phyloP scores from a whole-genome alignment of 768 basidiomycete genomes.

The Suillus sp. region DNA sequence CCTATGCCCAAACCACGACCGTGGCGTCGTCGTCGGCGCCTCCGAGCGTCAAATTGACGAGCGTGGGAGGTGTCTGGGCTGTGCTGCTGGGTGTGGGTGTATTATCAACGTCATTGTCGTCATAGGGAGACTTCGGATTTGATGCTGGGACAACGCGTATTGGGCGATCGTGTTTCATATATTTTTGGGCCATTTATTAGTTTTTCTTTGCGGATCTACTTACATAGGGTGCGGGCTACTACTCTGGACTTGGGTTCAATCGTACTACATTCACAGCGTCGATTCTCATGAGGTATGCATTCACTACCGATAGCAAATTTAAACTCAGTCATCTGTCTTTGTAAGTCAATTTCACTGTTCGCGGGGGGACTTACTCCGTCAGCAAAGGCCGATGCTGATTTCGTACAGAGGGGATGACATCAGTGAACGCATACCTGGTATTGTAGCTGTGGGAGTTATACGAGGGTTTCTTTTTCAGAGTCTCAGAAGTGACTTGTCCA shows the following conservation, averaged over 20 bases:
- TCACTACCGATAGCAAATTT: too few species aligned
- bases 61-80: conserved; percentile 15
- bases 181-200: neutral
- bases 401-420: too few species aligned
- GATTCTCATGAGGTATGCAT: neutral
- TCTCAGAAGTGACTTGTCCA: too few species aligned
- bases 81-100: conserved; percentile 18
- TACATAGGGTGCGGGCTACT: neutral
- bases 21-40: conserved; percentile 19
- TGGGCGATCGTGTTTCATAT: neutral
- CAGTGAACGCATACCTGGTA: too few species aligned
- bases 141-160: neutral
- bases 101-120: conserved; percentile 5
- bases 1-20: conserved; percentile 39
- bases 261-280: neutral
- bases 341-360: too few species aligned
- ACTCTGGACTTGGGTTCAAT: neutral
- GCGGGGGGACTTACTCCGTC: too few species aligned
- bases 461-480: too few species aligned
- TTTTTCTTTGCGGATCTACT: conserved; percentile 3
- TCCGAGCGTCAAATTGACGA: conserved; percentile 14
- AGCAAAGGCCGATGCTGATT: too few species aligned
- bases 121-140: neutral
- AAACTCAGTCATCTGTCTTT: too few species aligned
- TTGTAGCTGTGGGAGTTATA: too few species aligned